Conservation (phyloP, 2,329 filamentous ascomycete species). For the Fusarium tricinctum region DNA sequence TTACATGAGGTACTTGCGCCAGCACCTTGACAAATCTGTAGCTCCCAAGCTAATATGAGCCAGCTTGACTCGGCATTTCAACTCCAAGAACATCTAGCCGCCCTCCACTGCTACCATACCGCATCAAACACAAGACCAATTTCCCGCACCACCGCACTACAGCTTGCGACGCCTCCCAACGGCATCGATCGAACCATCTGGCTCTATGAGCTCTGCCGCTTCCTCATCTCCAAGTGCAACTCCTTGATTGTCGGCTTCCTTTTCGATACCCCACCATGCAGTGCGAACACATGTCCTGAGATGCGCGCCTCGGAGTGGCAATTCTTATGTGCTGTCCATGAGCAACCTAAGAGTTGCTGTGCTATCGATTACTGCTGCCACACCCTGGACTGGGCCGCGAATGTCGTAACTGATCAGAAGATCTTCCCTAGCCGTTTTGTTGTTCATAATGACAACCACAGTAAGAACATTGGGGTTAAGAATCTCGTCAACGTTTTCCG, state of each 20-base stretch:
- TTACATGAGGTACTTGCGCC: conserved; percentile 76
- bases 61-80: conserved; percentile 98
- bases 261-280: conserved; percentile 90
- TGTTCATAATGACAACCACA: conserved; percentile 67
- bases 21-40: background rate
- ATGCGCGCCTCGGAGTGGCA: conserved; percentile 99
- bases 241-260: conserved; percentile 92
- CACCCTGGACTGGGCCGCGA: conserved; percentile 97
- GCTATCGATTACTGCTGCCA: conserved; percentile 99
- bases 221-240: conserved; percentile 95
- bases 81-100: conserved; percentile 95
- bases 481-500: conserved; percentile 96
- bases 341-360: conserved; percentile 95
- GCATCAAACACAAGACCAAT: conserved; percentile 77
- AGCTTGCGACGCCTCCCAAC: conserved; percentile 83
- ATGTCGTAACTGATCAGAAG: conserved; percentile 93
- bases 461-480: conserved; percentile 76
- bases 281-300: conserved; percentile 89
- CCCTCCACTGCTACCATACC: conserved; percentile 87
- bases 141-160: conserved; percentile 78
- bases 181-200: conserved; percentile 89
- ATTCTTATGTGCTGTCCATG: conserved; percentile 97
- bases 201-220: conserved; percentile 98
- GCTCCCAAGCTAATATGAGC: conserved; percentile 28
- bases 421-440: conserved; percentile 91